These are phyloP conservation scores for Arachnopeziza araneosa DNA, from an alignment of 2,329 filamentous ascomycete species.

Conservation along the genomic window DNA sequence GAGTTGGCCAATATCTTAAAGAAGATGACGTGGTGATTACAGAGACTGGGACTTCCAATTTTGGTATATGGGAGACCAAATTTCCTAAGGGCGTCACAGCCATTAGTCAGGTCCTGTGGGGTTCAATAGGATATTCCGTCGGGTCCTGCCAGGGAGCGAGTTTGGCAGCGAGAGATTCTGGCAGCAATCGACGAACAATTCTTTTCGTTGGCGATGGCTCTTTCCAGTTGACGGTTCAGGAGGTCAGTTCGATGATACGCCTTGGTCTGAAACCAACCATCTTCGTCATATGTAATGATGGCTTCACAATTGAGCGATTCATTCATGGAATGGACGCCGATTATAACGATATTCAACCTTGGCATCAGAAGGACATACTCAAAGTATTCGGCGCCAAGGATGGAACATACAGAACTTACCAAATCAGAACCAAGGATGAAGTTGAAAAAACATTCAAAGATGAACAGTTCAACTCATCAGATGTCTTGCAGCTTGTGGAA, in stretches of 20 bases:
- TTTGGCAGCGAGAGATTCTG: conserved; percentile 64
- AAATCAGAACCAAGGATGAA: conserved; percentile 64
- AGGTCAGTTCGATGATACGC: conserved; percentile 77
- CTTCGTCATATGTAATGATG: conserved; percentile 82
- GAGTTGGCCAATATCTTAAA: conserved; percentile 65
- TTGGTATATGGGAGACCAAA: conserved; percentile 79
- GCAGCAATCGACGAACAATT: conserved; percentile 59
- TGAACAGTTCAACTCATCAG: conserved; percentile 53
- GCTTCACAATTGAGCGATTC: conserved; percentile 83
- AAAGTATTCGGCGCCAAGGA: conserved; percentile 60
- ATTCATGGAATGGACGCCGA: conserved; percentile 76
- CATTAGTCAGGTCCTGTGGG: conserved; percentile 73
- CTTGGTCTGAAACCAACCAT: conserved; percentile 71
- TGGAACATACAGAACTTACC: conserved; percentile 55
- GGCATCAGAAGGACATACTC: conserved; percentile 67
- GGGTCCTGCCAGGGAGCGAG: conserved; percentile 63
- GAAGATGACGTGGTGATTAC: conserved; percentile 74
- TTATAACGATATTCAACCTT: conserved; percentile 77
- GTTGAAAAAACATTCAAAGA: conserved; percentile 61
- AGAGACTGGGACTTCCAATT: conserved; percentile 83
- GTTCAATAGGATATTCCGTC: conserved; percentile 60
- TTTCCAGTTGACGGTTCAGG: conserved; percentile 79
- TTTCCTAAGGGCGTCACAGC: conserved; percentile 76
- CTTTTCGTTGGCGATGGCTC: conserved; percentile 87
- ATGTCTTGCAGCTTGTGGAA: conserved; percentile 67